phyloP scores from a whole-genome alignment of 1,139 yeast species.

The Meyerozyma carpophila region DNA sequence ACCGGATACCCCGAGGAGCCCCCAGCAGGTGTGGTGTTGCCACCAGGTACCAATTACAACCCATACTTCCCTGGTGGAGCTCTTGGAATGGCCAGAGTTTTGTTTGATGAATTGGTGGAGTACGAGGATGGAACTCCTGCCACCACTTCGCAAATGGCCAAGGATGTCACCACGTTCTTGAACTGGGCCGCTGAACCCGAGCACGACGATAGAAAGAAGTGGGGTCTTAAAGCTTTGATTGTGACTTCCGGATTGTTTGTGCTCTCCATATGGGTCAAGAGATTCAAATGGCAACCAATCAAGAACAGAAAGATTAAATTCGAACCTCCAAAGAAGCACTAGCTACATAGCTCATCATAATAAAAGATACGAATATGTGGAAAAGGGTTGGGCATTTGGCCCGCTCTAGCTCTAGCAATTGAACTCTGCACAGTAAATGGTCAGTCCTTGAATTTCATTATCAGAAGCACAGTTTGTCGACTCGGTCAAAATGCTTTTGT shows the following conservation, averaged over 20 bases:
- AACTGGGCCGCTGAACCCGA: constrained; percentile 99
- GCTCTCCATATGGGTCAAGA: constrained; percentile 87
- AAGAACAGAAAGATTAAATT: constrained; percentile 93
- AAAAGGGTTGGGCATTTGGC: too few species aligned
- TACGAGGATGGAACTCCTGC: constrained; percentile 99
- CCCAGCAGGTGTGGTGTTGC: constrained; percentile 93
- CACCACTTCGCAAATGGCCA: constrained; percentile 98
- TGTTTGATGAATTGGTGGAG: constrained; percentile 95
- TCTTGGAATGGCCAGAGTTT: constrained; percentile 98
- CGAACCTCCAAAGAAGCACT: constrained; percentile 78
- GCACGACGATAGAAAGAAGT: constrained; percentile 96
- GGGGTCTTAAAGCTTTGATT: constrained; percentile 90
- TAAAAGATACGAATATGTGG: neutral
- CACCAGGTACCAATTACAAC: constrained; percentile 94
- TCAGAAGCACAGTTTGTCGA: too few species aligned
- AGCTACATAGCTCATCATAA: constrained; percentile 2
- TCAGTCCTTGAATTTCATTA: too few species aligned
- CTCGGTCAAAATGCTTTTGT: too few species aligned
- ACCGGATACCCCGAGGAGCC: constrained; percentile 99
- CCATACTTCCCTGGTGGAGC: constrained; percentile 99
- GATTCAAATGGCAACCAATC: constrained; percentile 96
- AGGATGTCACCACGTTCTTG: constrained; percentile 91
- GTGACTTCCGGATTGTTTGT: constrained; percentile 77
- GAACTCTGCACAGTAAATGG: too few species aligned
- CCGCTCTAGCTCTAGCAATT: too few species aligned